A percentile compares a stretch with the other conserved stretches of the same genome.
Evolutionary conservation across 2,329 filamentous ascomycete genomes (phyloP).

Genomic region (Chaetomiaceae sp.): DNA sequence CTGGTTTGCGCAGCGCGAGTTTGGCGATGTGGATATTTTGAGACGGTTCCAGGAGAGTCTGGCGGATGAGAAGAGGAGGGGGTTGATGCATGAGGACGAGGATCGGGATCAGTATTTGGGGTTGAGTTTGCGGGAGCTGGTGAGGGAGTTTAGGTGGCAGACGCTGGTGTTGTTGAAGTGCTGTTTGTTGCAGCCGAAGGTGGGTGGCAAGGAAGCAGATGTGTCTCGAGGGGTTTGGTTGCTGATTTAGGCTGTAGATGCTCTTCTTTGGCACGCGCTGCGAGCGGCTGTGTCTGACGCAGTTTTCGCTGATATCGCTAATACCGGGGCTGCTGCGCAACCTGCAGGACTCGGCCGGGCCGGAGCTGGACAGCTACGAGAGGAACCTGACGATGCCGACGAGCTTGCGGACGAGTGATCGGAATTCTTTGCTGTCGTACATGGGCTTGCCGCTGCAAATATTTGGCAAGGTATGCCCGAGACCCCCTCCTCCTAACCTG

Average conservation of each 20-base stretch:
- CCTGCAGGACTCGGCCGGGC: conserved; percentile 92
- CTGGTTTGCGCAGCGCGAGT: conserved; percentile 95
- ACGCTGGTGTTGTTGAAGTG: conserved; percentile 92
- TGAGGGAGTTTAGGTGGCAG: conserved; percentile 93
- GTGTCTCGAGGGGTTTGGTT: background rate
- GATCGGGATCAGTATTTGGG: conserved; percentile 85
- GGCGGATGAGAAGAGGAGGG: conserved; percentile 58
- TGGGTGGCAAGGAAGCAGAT: conserved; percentile 35
- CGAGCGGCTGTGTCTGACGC: conserved; percentile 94
- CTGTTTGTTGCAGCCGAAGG: conserved; percentile 90
- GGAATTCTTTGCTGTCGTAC: conserved; percentile 82
- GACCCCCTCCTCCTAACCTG: background rate
- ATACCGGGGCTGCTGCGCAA: conserved; percentile 89
- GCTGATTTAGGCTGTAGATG: conserved; percentile 57
- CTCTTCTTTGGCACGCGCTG: conserved; percentile 97
- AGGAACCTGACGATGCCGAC: conserved; percentile 71
- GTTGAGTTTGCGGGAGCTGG: conserved; percentile 80
- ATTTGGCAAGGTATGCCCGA: conserved; percentile 69
- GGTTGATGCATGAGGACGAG: conserved; percentile 57
- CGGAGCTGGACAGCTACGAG: conserved; percentile 82
- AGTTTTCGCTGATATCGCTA: conserved; percentile 92
- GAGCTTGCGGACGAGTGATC: conserved; percentile 85
- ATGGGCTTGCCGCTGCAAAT: conserved; percentile 94
- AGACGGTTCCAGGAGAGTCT: conserved; percentile 88
- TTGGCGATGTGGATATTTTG: conserved; percentile 86